A percentile compares a stretch with the other conserved stretches of the same genome.
These are phyloP conservation scores for Cytospora piceae DNA, from an alignment of 2,329 filamentous ascomycete genomes.

Conservation along the genomic window DNA sequence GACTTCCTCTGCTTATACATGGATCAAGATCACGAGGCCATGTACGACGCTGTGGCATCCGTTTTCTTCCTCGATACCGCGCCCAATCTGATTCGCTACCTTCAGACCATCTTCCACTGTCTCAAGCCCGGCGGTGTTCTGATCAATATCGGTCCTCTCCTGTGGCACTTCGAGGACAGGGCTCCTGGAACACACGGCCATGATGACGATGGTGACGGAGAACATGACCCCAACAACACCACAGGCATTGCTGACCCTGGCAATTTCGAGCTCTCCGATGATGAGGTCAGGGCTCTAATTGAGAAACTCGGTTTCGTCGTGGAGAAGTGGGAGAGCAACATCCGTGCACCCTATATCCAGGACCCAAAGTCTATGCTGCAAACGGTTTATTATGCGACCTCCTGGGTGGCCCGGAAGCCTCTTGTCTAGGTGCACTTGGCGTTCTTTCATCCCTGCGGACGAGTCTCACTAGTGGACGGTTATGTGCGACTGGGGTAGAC, in stretches of 20 bases:
- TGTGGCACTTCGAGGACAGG: slow-evolving; percentile 94
- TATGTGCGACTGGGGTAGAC: background rate
- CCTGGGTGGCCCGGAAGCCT: slow-evolving; percentile 83
- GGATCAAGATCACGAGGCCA: slow-evolving; percentile 59
- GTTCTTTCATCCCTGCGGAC: background rate
- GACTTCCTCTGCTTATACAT: slow-evolving; percentile 91
- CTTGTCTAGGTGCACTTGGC: background rate
- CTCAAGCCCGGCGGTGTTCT: slow-evolving; percentile 78
- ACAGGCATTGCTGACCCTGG: slow-evolving; percentile 85
- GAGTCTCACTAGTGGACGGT: background rate
- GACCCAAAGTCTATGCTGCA: slow-evolving; percentile 84
- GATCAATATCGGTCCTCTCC: slow-evolving; percentile 85
- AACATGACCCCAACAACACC: slow-evolving; percentile 52
- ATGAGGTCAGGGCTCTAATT: slow-evolving; percentile 82
- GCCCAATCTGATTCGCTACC: slow-evolving; percentile 87
- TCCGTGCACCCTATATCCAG: slow-evolving; percentile 85
- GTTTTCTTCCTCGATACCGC: slow-evolving; percentile 98
- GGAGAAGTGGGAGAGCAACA: slow-evolving; percentile 60
- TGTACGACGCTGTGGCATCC: slow-evolving; percentile 82
- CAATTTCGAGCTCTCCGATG: slow-evolving; percentile 85
- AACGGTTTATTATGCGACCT: slow-evolving; percentile 77
- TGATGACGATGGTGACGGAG: slow-evolving; percentile 54
- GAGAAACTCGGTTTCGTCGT: slow-evolving; percentile 76
- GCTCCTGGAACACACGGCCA: slow-evolving; percentile 61
- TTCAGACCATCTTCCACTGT: slow-evolving; percentile 80